phyloP scores from a whole-genome alignment of 768 basidiomycete species.

The Lactarius sanguifluus region DNA sequence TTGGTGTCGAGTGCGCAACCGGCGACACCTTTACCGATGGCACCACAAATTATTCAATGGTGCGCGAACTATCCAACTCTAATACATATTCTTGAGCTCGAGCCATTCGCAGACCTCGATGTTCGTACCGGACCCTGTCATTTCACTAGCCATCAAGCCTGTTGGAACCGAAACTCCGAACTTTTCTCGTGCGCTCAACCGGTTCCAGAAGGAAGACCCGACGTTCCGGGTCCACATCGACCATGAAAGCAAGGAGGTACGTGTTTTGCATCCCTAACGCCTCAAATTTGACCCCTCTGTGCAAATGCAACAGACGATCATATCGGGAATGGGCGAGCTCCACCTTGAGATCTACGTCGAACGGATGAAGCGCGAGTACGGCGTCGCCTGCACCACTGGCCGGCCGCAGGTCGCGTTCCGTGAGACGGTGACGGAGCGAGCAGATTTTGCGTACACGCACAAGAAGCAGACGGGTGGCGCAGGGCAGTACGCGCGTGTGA shows the following conservation, averaged over 20 bases:
- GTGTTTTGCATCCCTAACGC: constrained; percentile 22
- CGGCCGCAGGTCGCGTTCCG: constrained; percentile 97
- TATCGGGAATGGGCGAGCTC: constrained; percentile 99
- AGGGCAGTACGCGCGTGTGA: constrained; percentile 93
- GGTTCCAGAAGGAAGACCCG: constrained; percentile 98
- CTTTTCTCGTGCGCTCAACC: constrained; percentile 93
- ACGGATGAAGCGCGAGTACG: constrained; percentile 97
- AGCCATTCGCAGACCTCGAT: constrained; percentile 73
- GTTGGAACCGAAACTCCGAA: constrained; percentile 92
- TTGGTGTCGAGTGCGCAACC: constrained; percentile 96
- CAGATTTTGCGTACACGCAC: constrained; percentile 88
- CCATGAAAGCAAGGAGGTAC: constrained; percentile 87
- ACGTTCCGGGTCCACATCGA: constrained; percentile 98
- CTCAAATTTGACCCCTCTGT: neutral
- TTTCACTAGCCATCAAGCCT: constrained; percentile 91
- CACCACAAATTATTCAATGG: constrained; percentile 89
- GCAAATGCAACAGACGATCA: constrained; percentile 73
- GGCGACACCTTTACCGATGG: constrained; percentile 98
- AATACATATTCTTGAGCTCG: neutral
- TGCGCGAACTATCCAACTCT: constrained; percentile 38
- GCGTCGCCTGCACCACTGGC: constrained; percentile 88
- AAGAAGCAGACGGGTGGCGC: constrained; percentile 99
- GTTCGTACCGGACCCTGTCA: constrained; percentile 98
- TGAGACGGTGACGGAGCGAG: constrained; percentile 84
- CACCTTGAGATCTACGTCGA: constrained; percentile 99